Percentiles rank a stretch among this genome's conserved stretches.
Conservation (phyloP, 1,284 basidiomycete species). For the Ustilago shanxiensis region DNA sequence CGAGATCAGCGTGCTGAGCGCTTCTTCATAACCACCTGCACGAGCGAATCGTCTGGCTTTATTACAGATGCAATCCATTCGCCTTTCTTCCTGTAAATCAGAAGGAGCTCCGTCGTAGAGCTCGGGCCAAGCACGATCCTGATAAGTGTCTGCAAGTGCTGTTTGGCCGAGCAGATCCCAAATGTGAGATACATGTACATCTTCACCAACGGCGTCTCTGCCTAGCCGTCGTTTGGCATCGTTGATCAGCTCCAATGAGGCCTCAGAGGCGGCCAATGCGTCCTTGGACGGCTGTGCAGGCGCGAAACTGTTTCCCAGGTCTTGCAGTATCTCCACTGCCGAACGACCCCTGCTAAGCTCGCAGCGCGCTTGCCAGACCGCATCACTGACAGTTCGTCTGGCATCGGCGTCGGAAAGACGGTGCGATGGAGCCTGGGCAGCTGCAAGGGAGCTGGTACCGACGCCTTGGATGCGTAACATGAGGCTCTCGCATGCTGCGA, state of each 20-base stretch:
- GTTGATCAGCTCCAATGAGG: constrained; percentile 39
- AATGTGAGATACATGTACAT: constrained; percentile 22
- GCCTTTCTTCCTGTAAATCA: constrained; percentile 18
- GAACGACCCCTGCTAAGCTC: constrained; percentile 24
- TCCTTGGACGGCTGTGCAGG: constrained; percentile 30
- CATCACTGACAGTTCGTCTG: constrained; percentile 18
- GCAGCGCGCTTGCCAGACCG: constrained; percentile 33
- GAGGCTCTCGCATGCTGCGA: constrained; percentile 46
- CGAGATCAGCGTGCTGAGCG: constrained; percentile 31
- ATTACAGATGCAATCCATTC: constrained; percentile 29
- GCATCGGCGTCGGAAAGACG: neutral
- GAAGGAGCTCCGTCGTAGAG: neutral
- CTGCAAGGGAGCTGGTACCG: constrained; percentile 29
- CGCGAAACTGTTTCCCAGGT: constrained; percentile 16
- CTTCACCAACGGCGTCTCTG: constrained; percentile 12
- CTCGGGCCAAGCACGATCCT: constrained; percentile 1
- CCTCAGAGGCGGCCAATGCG: constrained; percentile 19
- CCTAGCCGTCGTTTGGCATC: constrained; percentile 45
- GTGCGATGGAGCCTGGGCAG: neutral
- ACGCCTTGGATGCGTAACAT: constrained; percentile 39
- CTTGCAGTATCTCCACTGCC: constrained; percentile 30
- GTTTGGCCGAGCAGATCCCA: constrained; percentile 33
- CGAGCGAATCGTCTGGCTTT: constrained; percentile 25
- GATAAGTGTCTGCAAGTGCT: constrained; percentile 32
- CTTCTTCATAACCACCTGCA: constrained; percentile 41